Conservation (phyloP, 108 stramenopile genomes). For the Nitzschia sp. region DNA sequence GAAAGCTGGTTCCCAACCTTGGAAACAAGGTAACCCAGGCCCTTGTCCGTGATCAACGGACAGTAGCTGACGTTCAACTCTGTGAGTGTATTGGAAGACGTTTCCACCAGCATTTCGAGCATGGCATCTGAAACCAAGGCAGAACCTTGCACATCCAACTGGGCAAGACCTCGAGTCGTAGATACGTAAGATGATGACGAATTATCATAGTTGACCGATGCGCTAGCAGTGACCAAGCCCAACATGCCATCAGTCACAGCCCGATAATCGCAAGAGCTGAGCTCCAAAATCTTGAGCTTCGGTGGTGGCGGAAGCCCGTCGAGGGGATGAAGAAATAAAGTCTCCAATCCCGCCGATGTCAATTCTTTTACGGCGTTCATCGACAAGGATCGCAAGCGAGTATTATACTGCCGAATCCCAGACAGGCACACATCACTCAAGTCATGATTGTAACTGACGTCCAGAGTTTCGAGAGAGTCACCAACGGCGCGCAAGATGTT, state of each 20-base stretch:
- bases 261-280: conserved; percentile 57
- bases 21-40: conserved; percentile 77
- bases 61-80: conserved; percentile 78
- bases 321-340: conserved; percentile 67
- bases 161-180: conserved; percentile 36
- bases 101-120: conserved; percentile 68
- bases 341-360: conserved; percentile 63
- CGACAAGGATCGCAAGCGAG: conserved; percentile 48
- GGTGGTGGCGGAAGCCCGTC: conserved; percentile 66
- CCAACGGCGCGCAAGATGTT: conserved; percentile 39
- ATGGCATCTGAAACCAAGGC: conserved; percentile 43
- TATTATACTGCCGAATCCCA: conserved; percentile 61
- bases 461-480: conserved; percentile 55
- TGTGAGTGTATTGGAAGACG: conserved; percentile 50
- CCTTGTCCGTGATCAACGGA: conserved; percentile 61
- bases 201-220: conserved; percentile 36
- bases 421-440: conserved; percentile 71
- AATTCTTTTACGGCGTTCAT: conserved; percentile 60
- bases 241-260: conserved; percentile 75
- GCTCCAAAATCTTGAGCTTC: conserved; percentile 54
- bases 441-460: conserved; percentile 60
- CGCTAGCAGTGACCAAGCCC: conserved; percentile 41
- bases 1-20: conserved; percentile 56
- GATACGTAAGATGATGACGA: neutral
- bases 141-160: conserved; percentile 48